Conservation (phyloP, 176 grass and related monocot species). For the Ananas comosus region DNA sequence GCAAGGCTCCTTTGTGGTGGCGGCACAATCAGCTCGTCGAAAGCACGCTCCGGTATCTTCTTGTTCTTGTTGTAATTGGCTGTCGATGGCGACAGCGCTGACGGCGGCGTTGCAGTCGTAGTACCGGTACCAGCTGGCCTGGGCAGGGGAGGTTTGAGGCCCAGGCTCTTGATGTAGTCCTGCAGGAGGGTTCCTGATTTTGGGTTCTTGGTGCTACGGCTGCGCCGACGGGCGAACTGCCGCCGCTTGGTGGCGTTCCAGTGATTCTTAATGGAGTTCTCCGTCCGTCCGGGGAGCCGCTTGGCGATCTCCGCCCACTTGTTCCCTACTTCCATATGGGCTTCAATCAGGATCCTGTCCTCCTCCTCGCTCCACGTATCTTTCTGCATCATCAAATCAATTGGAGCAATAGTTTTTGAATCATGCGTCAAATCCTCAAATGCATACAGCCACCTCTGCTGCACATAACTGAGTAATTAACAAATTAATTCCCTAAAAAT, state of each 20-base stretch:
- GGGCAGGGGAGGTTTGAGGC: neutral
- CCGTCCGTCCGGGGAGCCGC: conserved; percentile 15
- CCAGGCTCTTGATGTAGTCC: conserved; percentile 11
- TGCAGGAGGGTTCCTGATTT: conserved; percentile 3
- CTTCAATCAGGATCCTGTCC: conserved; percentile 10
- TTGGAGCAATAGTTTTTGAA: too few relatives aligned
- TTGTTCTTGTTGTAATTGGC: neutral
- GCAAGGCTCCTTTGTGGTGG: too few relatives aligned
- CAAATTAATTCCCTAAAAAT: too few relatives aligned
- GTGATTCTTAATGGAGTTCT: conserved; percentile 33
- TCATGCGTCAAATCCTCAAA: too few relatives aligned
- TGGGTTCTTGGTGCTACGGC: neutral
- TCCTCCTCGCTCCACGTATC: conserved; percentile 28
- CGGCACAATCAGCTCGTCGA: too few relatives aligned
- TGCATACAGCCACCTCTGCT: too few relatives aligned
- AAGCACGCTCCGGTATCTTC: too few relatives aligned
- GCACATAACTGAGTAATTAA: too few relatives aligned
- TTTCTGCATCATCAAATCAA: neutral
- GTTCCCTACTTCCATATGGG: conserved; percentile 15
- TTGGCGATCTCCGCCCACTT: conserved; percentile 29
- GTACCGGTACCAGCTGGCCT: neutral
- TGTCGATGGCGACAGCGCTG: neutral
- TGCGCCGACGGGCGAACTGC: conserved; percentile 2
- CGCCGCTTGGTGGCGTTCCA: conserved; percentile 31
- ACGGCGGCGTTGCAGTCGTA: too few relatives aligned